Evolutionary conservation across 345 rosid species (phyloP).

Genomic region (Pugionium dolabratum): DNA sequence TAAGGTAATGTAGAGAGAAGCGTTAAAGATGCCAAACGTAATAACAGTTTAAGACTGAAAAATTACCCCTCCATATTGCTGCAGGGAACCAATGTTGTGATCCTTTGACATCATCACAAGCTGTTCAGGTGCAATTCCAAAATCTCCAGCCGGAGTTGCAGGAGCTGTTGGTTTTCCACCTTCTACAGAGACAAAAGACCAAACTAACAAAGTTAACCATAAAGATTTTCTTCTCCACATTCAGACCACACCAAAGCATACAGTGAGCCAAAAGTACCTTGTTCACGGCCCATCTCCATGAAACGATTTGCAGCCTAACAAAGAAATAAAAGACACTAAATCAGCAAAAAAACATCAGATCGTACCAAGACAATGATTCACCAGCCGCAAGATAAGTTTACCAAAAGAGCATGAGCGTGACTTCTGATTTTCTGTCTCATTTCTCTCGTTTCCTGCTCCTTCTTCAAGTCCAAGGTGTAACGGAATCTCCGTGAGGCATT

Average conservation of each 20-base stretch:
- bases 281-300: constrained; percentile 43
- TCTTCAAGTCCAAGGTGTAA: constrained; percentile 90
- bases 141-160: constrained; percentile 55
- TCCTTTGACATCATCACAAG: constrained; percentile 81
- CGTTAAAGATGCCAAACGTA: not conserved
- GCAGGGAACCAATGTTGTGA: constrained; percentile 52
- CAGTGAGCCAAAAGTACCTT: constrained; percentile 49
- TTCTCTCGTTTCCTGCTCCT: constrained; percentile 68
- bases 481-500: constrained; percentile 98
- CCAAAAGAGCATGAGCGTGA: constrained; percentile 74
- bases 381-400: constrained; percentile 18
- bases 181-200: constrained; percentile 41
- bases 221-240: not conserved
- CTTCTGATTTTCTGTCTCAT: constrained; percentile 65
- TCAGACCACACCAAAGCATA: constrained; percentile 1
- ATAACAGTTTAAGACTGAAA: constrained; percentile 3
- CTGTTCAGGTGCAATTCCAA: constrained; percentile 67
- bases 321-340: constrained; percentile 13
- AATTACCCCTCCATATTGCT: constrained; percentile 79
- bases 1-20: not conserved
- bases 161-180: constrained; percentile 36
- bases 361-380: constrained; percentile 10
- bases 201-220: not conserved
- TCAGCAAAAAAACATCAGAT: not conserved
- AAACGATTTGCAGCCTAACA: constrained; percentile 87